Evolutionary conservation across 164 flowering plant species (phyloP), one percentile per base, ranked within the genome.

Genomic region (Tetrastigma voinierianum): DNA sequence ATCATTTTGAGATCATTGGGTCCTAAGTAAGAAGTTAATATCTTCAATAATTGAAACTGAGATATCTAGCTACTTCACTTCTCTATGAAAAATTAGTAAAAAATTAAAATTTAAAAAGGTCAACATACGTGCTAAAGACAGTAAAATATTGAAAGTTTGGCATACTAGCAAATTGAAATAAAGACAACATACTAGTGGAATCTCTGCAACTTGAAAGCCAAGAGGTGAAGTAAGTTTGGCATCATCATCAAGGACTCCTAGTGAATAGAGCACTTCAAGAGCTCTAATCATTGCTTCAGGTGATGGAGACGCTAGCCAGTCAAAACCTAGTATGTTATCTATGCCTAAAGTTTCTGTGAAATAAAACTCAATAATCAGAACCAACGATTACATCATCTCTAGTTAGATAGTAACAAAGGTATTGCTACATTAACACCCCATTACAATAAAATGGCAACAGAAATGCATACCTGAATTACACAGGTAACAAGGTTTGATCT

Each of bases 161-260:
- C n/a, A n/a, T 32, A 32, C 40, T 0, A 32, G 40, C 6, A 32
- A 32, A 32, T 32, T 32, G 40, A 4, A 32, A 25, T 24, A 48
- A 40, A 23, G 6, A 65, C 20, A 46, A 76, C 85, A 55, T 88
- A 96, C 99, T 60, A 93, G 61, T 68, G 98, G 97, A 74, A 96
- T 84, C 78, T 93, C 98, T n/a, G 98, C 93, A 80, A 93, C 87
- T 80, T 96, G 99, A 75, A 93, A 96, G 60, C 99, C 99, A 69
- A 75, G 59, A 6, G 99, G 98, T 44, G 98, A 87, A 69, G 98
- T 93, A 64, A 96, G 96, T 74, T 96, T 96, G 17, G 95, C 97
- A 84, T 93, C 99, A 68, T 93, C 96, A 77, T 93, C 98, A 53
- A 96, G 78, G 67, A 90, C 83, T 67, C 93, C 90, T 56, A 96